Evolutionary conservation across 495 filamentous ascomycete species (phyloP), one percentile per base, ranked within the genome.

Genomic region (Annulohypoxylon nitens): DNA sequence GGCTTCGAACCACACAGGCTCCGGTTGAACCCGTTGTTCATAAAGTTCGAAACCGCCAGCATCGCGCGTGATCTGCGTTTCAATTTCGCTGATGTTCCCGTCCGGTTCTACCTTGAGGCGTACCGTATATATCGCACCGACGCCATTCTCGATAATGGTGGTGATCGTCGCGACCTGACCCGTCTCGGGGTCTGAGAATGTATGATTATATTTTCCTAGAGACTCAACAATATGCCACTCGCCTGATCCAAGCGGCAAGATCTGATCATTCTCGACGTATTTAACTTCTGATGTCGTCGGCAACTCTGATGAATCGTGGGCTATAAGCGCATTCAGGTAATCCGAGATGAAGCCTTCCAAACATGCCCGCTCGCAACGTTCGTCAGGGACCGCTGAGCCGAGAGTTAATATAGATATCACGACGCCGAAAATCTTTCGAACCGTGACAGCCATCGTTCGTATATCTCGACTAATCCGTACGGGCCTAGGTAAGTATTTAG

Each of bases 61-160:
- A 48, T 76, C 74, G 9, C 74, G 74, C 23, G 74, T 74, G 36
- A 76, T 74, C 36, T 64, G 71, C 34, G 75, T 65, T 50, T 76
- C 75, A 18, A 76, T 76, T 36, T 76, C 75, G 10, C 67, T 71
- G 30, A 74, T 74, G 12, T 63, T 61, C 30, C 71, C 71, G 23
- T 76, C 75, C n/a, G 50, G n/a, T 10, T 76, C 71, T 25, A 76
- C 48, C 71, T 76, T 74, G 2, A 76, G 67, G 26, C 75, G 75
- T 37, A 69, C 70, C 1, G 45, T 7, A 43, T 76, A 76, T 14
- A 76, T 76, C 4, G 71, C 64, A 14, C 54, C 58, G 2, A 74
- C 71, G 16, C 71, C 71, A 61, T 76, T 76, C 48, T 76, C 75
- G 4, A 43, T 68, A 26, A 76, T 67, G 2, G 75, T 75, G 20